Conservation (phyloP, 768 basidiomycete genomes). For the Leccinum barrowsii region DNA sequence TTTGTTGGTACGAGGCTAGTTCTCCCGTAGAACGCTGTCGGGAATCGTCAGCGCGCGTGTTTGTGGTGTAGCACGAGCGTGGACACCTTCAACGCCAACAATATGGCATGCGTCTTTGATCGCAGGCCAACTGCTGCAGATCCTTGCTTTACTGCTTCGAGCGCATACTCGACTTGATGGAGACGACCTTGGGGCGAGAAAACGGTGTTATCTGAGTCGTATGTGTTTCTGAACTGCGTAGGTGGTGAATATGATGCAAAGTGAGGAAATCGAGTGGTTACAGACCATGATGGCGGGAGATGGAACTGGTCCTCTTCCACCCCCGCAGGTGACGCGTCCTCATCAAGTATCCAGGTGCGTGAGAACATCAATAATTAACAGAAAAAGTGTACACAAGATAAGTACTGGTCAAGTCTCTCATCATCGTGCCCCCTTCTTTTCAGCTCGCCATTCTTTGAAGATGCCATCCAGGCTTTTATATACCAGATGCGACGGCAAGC, state of each 20-base stretch:
- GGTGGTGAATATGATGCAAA: slow-evolving; percentile 4
- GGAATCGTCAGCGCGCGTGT: slow-evolving; percentile 4
- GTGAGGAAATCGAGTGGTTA: background rate
- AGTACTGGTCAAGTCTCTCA: slow-evolving; percentile 11
- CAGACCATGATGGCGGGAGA: slow-evolving; percentile 31
- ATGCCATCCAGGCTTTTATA: slow-evolving; percentile 93
- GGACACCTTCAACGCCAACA: slow-evolving; percentile 87
- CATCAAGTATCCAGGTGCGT: slow-evolving; percentile 19
- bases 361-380: slow-evolving; percentile 12
- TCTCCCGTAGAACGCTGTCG: slow-evolving; percentile 94
- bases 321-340: slow-evolving; percentile 34
- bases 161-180: slow-evolving; percentile 97
- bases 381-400: background rate
- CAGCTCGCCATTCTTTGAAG: slow-evolving; percentile 88
- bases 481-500: slow-evolving; percentile 80
- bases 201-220: slow-evolving; percentile 98
- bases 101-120: slow-evolving; percentile 90
- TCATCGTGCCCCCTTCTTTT: slow-evolving; percentile 67
- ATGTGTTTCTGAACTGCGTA: slow-evolving; percentile 85
- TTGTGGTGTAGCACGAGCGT: background rate
- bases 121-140: slow-evolving; percentile 97
- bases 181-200: slow-evolving; percentile 95
- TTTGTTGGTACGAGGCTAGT: slow-evolving; percentile 98
- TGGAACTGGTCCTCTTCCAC: background rate
- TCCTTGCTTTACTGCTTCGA: slow-evolving; percentile 99